Evolutionary conservation across 2,329 filamentous ascomycete species (phyloP), one percentile per base, ranked within the genome.

Genomic region (Cercospora berteroae): DNA sequence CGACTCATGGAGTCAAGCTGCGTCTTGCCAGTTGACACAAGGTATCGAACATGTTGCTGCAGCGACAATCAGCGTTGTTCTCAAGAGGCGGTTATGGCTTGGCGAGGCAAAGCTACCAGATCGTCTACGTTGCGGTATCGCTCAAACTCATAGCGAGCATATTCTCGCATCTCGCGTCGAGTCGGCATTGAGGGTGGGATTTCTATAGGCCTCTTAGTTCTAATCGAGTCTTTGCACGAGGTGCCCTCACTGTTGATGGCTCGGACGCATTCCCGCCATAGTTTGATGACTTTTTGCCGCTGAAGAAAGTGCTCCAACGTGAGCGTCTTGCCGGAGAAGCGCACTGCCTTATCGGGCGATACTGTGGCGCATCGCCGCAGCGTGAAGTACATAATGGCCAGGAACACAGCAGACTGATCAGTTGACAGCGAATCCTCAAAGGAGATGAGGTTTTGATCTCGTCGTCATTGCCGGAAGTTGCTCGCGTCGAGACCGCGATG

Each of bases 21-120:
- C 12, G 82, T 84, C 74, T 83, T 84, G 13, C 83, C 83, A 18
- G 78, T 81, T 78, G 82, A 83, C 20, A 83, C 79, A 56, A 84
- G 72, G 67, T 84, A 84, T 55, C 83, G 77, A 64, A 85, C 83
- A 65, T 83, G 81, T 29, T 76, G 76, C 79, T 82, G 48, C 13
- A 10, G 20, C 7, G 7, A 27, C 16, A 9, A 62, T 75, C 59
- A 76, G 66, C 60, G 65, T 13, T 56, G 42, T 39, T 33, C 33
- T 16, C 36, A 29, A 9, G 58, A 25, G 48, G 50, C 13, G 23
- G 25, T 27, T 29, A 20, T 33, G 23, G 25, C 18, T 52, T n/a
- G 25, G 7, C 16, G 42, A 60, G 23, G 48, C 3, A 55, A 55
- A 73, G 77, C 69, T 77, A 83, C 81, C 36, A 84, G 69, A 69